Conservation (phyloP, 495 filamentous ascomycete species). For the Penicillium bovifimosum region DNA sequence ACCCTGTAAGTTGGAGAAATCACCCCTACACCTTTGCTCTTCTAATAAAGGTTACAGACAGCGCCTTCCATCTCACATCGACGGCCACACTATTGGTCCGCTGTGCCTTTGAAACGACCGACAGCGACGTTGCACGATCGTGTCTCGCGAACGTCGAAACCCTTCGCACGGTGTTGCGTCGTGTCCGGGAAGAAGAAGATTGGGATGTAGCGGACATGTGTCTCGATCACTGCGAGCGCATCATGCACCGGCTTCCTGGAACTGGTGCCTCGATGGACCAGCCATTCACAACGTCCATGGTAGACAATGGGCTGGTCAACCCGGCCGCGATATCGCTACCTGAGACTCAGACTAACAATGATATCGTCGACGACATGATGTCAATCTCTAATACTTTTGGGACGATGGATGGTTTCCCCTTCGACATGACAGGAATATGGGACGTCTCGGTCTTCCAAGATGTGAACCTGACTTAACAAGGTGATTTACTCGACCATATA, state of each 20-base stretch:
- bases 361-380: constrained; percentile 50
- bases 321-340: constrained; percentile 42
- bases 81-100: constrained; percentile 46
- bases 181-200: constrained; percentile 47
- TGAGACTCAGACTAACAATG: constrained; percentile 46
- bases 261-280: constrained; percentile 21
- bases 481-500: constrained; percentile 11
- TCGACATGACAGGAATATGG: constrained; percentile 50
- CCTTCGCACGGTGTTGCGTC: constrained; percentile 40
- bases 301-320: constrained; percentile 35
- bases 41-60: constrained; percentile 32
- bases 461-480: constrained; percentile 39
- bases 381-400: constrained; percentile 46
- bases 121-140: constrained; percentile 35
- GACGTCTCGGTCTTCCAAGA: constrained; percentile 47
- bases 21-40: background rate
- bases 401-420: constrained; percentile 47
- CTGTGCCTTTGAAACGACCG: constrained; percentile 43
- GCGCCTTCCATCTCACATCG: constrained; percentile 46
- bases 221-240: constrained; percentile 46
- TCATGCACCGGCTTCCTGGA: constrained; percentile 40
- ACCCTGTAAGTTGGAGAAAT: constrained; percentile 30
- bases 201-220: constrained; percentile 53
- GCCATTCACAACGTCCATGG: constrained; percentile 9
- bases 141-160: constrained; percentile 42